Percentiles rank a stretch among this genome's conserved stretches.
phyloP scores from a whole-genome alignment of 1,284 basidiomycete genomes.

The Puccinia novopanici region DNA sequence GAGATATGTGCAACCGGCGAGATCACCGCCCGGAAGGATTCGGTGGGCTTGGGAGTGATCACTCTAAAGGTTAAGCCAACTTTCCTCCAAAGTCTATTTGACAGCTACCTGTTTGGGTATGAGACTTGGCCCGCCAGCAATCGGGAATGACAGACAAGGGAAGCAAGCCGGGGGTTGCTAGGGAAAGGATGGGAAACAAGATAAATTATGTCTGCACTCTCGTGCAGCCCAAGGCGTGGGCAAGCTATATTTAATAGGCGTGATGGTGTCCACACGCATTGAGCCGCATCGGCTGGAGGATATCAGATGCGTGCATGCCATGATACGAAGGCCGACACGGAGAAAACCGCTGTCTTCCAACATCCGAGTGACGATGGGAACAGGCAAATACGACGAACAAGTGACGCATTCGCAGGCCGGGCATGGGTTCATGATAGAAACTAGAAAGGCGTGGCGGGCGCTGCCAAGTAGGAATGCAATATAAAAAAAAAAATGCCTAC shows the following conservation, averaged over 20 bases:
- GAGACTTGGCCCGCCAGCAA: background rate
- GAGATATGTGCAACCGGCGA: constrained; percentile 14
- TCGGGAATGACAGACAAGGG: constrained; percentile 22
- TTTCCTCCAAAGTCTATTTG: background rate
- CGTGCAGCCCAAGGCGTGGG: background rate
- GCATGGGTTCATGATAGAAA: background rate
- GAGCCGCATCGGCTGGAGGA: background rate
- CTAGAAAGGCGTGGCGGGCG: background rate
- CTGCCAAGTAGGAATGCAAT: background rate
- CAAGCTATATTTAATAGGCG: background rate
- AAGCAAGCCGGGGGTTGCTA: background rate
- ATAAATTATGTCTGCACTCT: background rate
- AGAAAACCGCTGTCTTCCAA: background rate
- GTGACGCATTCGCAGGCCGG: background rate
- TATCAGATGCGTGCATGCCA: background rate
- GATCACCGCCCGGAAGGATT: background rate
- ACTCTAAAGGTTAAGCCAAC: background rate
- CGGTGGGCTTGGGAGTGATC: background rate
- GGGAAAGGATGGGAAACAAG: background rate
- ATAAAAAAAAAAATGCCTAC: background rate
- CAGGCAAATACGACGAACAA: background rate
- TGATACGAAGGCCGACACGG: background rate
- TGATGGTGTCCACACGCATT: background rate
- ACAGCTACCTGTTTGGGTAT: background rate
- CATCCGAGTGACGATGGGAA: background rate